Evolutionary conservation across 2,329 filamentous ascomycete species (phyloP), one percentile per base, ranked within the genome.

Genomic region (Cryphonectria japonica): DNA sequence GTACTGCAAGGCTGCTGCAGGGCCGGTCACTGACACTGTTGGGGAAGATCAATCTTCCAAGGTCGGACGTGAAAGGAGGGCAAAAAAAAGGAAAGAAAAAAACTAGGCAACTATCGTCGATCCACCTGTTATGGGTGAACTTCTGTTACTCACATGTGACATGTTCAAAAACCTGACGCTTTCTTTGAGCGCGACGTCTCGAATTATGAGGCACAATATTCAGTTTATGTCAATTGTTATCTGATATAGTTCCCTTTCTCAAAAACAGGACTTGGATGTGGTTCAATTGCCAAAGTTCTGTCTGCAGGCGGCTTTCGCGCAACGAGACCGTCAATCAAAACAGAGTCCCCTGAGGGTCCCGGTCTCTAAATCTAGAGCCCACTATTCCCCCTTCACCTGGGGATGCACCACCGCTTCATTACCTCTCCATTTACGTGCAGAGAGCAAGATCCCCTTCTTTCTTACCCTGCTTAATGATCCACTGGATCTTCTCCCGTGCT

Each of bases 111-210:
- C 61, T 63, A 63, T 29, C 39, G 29, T 5, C 22, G 29, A 16
- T 11, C 22, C 61, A 32, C 39, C 34, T 29, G 1, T 9, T 41
- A 14, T 14, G 14, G 16, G 26, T 43, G 37, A 37, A 63, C 9
- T 13, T 11, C 22, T 46, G 69, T 67, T 70, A 70, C 64, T 52
- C 68, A 52, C 62, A 69, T 69, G 65, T 68, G 57, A 63, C n/a
- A 41, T 60, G 8, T 16, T 19, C 32, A 39, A 11, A 61, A 39
- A 11, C 14, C 34, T 11, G 32, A 9, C 32, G n/a, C 11, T 26
- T 29, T 29, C 3, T 29, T 5, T 29, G 3, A 54, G 52, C 43
- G 1, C n/a, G 52, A 26, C n/a, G 14, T 32, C 26, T 32, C 26
- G 7, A 29, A 57, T 7, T 19, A 6, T 29, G 52, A 16, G 43